Evolutionary conservation across 139 green algal genomes (phyloP), one percentile per base, ranked within the genome.

Genomic region (Picochlorum sp.): DNA sequence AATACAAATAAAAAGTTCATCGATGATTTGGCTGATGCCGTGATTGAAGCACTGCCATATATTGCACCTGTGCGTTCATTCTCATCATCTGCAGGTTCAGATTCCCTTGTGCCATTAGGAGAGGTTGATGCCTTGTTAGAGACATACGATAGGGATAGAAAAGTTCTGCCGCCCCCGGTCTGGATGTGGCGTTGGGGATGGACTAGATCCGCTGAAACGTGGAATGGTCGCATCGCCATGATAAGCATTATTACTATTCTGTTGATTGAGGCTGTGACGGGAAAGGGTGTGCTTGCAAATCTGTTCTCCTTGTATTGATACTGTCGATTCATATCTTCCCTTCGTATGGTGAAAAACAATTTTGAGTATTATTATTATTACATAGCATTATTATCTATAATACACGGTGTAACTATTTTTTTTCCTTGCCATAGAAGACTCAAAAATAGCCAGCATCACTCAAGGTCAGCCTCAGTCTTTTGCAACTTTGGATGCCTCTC

Each of bases 1-100:
- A 92, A 95, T 81, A 95, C 83, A 57, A 89, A 98, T 71, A 45
- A 62, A 10, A 63, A 49, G 4, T 98, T 98, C 82, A 99, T 99
- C 49, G 68, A 89, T 9, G 94, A 99, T 75, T 80, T 99, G 63
- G 94, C 92, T 3, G 81, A 92, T 45, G 87, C 90, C 24, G 83
- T 97, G 32, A 21, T 95, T 30, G 94, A 98, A 76, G 85, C 91
- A 47, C 79, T 99, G 80, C 94, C 93, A 9, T 97, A 88, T 59
- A 88, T 93, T 3, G 86, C 83, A 28, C 73, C 67, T 23, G 82
- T 97, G 68, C 81, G 81, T 6, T 23, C 20, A 23, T 24, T 15
- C n/a, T 18, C 15, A 41, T 14, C 24, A 49, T 14, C 24, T 9
- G 73, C 71, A 61, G 67, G 44, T 44, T 61, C 69, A 50, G 80